Percentiles rank a stretch among this genome's conserved stretches.
These are phyloP conservation scores for Paspalum vaginatum DNA, from an alignment of 176 grass and related monocot species.

Conservation along the genomic window DNA sequence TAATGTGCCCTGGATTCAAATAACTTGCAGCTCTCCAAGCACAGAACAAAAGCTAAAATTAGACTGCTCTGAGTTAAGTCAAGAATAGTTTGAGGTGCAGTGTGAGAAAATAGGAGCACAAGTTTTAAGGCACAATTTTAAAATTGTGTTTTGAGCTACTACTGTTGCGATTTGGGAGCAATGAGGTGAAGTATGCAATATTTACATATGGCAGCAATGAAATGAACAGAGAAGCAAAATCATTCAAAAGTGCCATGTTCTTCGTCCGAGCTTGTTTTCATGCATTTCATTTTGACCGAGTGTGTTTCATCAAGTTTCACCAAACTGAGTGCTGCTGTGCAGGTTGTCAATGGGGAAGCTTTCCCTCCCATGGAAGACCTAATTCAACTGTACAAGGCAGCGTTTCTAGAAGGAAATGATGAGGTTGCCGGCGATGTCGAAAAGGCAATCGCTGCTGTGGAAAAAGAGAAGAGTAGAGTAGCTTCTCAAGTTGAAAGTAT, in stretches of 20 bases:
- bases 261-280: background rate
- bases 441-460: conserved; percentile 53
- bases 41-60: conserved; percentile 11
- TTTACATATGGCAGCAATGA: background rate
- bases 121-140: background rate
- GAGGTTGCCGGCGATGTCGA: conserved; percentile 67
- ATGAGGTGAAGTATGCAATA: conserved; percentile 4
- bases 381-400: conserved; percentile 76
- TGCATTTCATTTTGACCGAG: conserved; percentile 19
- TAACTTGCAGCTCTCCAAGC: background rate
- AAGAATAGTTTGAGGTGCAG: conserved; percentile 11
- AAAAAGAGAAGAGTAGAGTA: conserved; percentile 63
- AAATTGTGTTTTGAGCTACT: conserved; percentile 15
- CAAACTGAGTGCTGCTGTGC: conserved; percentile 20
- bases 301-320: conserved; percentile 27
- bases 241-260: background rate
- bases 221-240: background rate
- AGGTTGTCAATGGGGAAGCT: conserved; percentile 55
- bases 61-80: background rate
- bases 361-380: conserved; percentile 70
- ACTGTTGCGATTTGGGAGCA: conserved; percentile 17
- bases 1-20: background rate
- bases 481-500: conserved; percentile 59
- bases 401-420: conserved; percentile 67
- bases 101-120: background rate